Base-by-base conservation (phyloP, 2,329 filamentous ascomycete species). In the Ampelomyces quisqualis region DNA sequence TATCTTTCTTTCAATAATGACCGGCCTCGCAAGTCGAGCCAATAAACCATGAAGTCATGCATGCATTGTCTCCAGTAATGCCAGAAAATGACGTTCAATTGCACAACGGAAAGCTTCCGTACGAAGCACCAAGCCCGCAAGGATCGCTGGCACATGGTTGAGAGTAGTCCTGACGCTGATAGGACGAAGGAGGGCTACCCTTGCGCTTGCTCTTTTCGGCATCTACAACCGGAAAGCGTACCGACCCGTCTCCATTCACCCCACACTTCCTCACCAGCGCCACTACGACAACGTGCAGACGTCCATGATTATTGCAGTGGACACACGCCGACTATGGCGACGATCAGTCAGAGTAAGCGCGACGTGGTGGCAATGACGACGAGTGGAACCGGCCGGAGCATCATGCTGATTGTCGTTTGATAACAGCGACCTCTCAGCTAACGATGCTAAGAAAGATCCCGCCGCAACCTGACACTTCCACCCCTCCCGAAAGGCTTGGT, bases 171-270 rank as follows among this genome's bases (percentile, higher is more conserved):
- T 29, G 26, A 27, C 34, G 30, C 15, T 22, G 23, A 27, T 39
- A 39, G 21, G n/a, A 19, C 15, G 43, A 37, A 38, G 39, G 20
- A 30, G 26, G 23, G 13, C 24, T n/a, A 38, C 22, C 30, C 15
- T 30, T 33, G 23, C 34, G 27, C 36, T 58, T 54, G 40, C 34
- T 46, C 37, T 15, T 20, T 46, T 24, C 29, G 56, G 61, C 34
- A 65, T 45, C 62, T 65, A 47, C 61, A 60, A 39, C 56, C 63
- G 63, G 55, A 20, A 36, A 38, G 13, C 40, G 53, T 39, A 34
- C 46, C 48, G 53, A 49, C 55, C 44, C 32, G 36, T 44, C n/a
- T 51, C 41, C 34, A 34, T 46, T 36, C 54, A 57, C 57, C 57
- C 56, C 57, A 59, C 57, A 57, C 51, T 54, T 54, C 49, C 40